These are phyloP conservation scores for Colletotrichum coccodes DNA, from an alignment of 2,329 filamentous ascomycete genomes.

Conservation along the genomic window DNA sequence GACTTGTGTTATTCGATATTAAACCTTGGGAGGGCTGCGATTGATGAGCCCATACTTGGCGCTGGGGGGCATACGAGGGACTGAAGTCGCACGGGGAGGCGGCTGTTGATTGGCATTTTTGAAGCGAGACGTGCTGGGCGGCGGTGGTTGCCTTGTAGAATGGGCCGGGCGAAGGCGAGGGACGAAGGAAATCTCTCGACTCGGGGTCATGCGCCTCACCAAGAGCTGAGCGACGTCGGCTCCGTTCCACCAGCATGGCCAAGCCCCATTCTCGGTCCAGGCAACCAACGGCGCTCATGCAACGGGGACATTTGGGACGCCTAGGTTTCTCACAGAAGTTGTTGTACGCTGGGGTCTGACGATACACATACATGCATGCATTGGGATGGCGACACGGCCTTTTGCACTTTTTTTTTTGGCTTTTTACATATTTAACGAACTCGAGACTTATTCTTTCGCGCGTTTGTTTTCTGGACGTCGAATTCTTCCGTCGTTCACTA, in stretches of 20 bases:
- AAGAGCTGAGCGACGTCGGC: not conserved
- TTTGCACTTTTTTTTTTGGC: constrained; percentile 9
- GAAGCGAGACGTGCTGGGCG: constrained; percentile 30
- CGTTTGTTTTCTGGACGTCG: not conserved
- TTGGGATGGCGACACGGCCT: constrained; percentile 24
- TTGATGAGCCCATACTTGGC: constrained; percentile 19
- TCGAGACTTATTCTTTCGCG: constrained; percentile 4
- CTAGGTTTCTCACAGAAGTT: constrained; percentile 28
- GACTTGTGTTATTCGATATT: constrained; percentile 33
- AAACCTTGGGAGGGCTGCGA: constrained; percentile 26
- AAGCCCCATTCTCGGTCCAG: not conserved
- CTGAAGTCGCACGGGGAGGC: constrained; percentile 10
- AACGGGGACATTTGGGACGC: constrained; percentile 29
- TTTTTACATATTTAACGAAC: constrained; percentile 6
- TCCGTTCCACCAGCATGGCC: not conserved
- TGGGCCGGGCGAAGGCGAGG: not conserved
- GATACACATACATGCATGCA: constrained; percentile 36
- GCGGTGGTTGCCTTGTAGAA: constrained; percentile 9
- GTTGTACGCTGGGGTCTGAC: constrained; percentile 34
- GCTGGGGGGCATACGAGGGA: constrained; percentile 23
- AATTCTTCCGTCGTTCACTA: constrained; percentile 16
- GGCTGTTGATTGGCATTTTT: constrained; percentile 30
- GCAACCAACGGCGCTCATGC: not conserved
- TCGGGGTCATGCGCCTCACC: not conserved
- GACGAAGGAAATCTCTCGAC: not conserved